A percentile compares a stretch with the other conserved stretches of the same genome.
Conservation (phyloP, 225 moss, liverwort and hornwort genomes). For the Climacium dendroides region DNA sequence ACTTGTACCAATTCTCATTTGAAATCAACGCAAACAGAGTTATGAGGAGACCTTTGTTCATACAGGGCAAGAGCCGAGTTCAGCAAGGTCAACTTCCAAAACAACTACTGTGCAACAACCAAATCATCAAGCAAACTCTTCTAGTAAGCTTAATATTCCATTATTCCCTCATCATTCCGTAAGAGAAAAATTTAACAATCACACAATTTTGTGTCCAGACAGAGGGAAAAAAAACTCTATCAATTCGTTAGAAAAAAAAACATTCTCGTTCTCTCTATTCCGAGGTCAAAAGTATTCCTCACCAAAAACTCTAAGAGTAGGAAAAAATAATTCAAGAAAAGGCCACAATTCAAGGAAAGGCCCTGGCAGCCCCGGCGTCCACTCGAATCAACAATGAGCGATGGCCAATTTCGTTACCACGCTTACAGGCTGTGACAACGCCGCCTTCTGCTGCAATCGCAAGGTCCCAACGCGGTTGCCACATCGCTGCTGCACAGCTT, state of each 20-base stretch:
- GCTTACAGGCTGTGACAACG: constrained; percentile 4
- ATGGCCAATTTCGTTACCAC: background rate
- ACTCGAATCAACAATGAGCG: background rate
- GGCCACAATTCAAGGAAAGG: background rate
- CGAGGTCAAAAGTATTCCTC: background rate
- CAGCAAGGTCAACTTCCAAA: background rate
- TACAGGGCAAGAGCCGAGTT: background rate
- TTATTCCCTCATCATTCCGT: background rate
- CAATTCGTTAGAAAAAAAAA: background rate
- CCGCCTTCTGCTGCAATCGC: background rate
- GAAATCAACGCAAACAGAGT: background rate
- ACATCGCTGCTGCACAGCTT: background rate
- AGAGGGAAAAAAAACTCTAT: background rate
- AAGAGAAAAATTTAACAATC: background rate
- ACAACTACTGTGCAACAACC: background rate
- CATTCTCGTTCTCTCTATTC: background rate
- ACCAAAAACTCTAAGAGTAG: background rate
- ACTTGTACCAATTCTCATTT: background rate
- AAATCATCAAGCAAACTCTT: background rate
- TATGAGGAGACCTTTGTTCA: background rate
- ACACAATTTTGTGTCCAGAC: background rate
- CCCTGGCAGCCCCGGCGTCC: background rate
- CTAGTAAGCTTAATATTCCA: background rate
- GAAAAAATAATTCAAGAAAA: background rate
- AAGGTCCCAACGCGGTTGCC: background rate